A percentile compares a stretch with the other conserved stretches of the same genome.
These are phyloP conservation scores for Knufia fluminis DNA, from an alignment of 2,329 filamentous ascomycete genomes.

Conservation along the genomic window DNA sequence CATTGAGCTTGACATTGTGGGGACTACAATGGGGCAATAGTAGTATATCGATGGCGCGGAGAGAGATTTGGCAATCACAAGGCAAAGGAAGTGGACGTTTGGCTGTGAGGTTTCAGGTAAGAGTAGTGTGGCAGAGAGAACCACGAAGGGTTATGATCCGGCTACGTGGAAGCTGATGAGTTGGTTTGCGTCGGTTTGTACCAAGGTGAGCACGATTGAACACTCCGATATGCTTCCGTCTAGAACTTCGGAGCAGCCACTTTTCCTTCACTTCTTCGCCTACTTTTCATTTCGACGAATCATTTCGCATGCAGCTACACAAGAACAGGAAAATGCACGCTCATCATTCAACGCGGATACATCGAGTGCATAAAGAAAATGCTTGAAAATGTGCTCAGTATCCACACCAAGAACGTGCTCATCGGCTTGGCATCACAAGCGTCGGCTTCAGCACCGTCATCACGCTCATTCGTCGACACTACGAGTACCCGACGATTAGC, in stretches of 20 bases:
- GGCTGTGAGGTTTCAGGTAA: too few species aligned
- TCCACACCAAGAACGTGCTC: conserved; percentile 14
- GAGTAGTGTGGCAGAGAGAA: not conserved
- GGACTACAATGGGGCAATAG: not conserved
- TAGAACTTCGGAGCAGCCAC: not conserved
- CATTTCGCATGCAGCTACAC: not conserved
- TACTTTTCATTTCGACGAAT: conserved; percentile 1
- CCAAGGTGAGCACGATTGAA: not conserved
- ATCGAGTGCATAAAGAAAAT: not conserved
- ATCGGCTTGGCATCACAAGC: conserved; percentile 12
- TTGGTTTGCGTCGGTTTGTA: not conserved
- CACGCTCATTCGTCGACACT: not conserved
- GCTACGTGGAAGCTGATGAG: not conserved
- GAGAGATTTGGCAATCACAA: too few species aligned
- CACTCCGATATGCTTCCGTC: not conserved
- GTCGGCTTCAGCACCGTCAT: not conserved
- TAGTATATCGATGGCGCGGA: not conserved
- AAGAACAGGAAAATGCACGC: not conserved
- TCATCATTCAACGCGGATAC: too few species aligned
- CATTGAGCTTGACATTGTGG: conserved; percentile 6
- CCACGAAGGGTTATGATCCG: not conserved
- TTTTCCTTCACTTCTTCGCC: not conserved
- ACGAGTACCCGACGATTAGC: not conserved
- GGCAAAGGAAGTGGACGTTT: too few species aligned
- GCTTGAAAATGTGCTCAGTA: conserved; percentile 15